Conservation (phyloP, 805 yeast genomes). For the Starmerella gropengiesseri region DNA sequence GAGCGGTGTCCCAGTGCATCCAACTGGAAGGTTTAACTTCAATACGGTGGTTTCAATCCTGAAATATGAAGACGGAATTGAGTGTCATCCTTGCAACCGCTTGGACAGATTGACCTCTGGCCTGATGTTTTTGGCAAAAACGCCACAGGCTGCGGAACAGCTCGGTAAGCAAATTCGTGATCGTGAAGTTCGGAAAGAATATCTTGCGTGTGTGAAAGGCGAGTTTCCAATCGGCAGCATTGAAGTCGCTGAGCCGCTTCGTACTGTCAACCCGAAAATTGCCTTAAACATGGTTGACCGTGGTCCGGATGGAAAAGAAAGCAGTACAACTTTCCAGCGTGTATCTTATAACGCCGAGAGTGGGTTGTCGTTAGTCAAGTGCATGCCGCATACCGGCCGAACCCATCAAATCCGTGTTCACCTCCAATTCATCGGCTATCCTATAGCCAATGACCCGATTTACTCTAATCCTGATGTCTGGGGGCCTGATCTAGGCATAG, state of each 20-base stretch:
- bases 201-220: constrained; percentile 80
- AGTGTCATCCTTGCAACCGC: constrained; percentile 79
- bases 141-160: constrained; percentile 62
- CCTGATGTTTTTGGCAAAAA: constrained; percentile 79
- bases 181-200: constrained; percentile 66
- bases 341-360: constrained; percentile 57
- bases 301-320: constrained; percentile 40
- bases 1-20: constrained; percentile 90
- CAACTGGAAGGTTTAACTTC: constrained; percentile 73
- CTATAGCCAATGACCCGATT: constrained; percentile 87
- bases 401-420: constrained; percentile 95
- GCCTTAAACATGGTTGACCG: constrained; percentile 48
- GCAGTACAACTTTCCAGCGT: constrained; percentile 59
- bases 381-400: constrained; percentile 83
- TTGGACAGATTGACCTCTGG: constrained; percentile 89
- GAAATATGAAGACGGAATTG: constrained; percentile 53
- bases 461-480: constrained; percentile 70
- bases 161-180: constrained; percentile 60
- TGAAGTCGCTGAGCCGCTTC: constrained; percentile 54
- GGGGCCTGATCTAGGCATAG: constrained; percentile 66
- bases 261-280: constrained; percentile 61
- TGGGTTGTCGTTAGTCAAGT: constrained; percentile 51
- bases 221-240: constrained; percentile 53
- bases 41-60: constrained; percentile 72
- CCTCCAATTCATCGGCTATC: constrained; percentile 75